Base-by-base conservation (phyloP, 768 basidiomycete species). In the Tremella mesenterica region DNA sequence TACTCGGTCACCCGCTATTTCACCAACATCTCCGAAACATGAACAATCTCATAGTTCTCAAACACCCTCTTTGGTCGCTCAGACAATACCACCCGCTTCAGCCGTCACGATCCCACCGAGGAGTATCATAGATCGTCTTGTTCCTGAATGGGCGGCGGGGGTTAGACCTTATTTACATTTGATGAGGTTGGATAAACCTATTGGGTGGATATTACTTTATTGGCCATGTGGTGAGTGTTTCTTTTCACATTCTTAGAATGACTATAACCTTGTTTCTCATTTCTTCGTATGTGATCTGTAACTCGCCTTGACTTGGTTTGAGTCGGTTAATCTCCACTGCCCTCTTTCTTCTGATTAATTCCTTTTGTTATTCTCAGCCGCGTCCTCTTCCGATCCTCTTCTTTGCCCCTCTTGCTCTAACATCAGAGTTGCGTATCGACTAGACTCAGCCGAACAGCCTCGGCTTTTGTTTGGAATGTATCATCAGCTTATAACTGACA, bases 161-260 rank as follows among this genome's bases (percentile, higher is more conserved):
- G 65, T 63, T 10, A 64, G 70, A 48, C 92, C 95, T 4, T 99
- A 97, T 72, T 65, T 91, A 2, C 83, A 85, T 66, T 77, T 99
- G 23, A 86, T 85, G 41, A 81, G 95, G 51, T 79, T 93, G 33
- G 92, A 99, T 77, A 99, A 96, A 69, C 93, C 95, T 16, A 96
- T 95, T 54, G 95, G 95, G 28, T 88, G 89, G 0, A 76, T 91
- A 41, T 74, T 99, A 13, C 78, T 99, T 14, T 93, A 85, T 70
- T 92, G 89, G 76, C 95, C 95, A 1, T 97, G 95, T 72, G 81
- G 93, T 95, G 51, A 63, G 84, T 81, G 9, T 2, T 44, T 52
- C 41, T 28, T 38, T 45, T 23, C 43, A 36, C 12, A 10, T 36
- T 36, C 33, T 36, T 36, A 10, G 18, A 10, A 10, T 36, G 33